phyloP scores from a whole-genome alignment of 805 yeast species.

The Blastobotrys attinorum region DNA sequence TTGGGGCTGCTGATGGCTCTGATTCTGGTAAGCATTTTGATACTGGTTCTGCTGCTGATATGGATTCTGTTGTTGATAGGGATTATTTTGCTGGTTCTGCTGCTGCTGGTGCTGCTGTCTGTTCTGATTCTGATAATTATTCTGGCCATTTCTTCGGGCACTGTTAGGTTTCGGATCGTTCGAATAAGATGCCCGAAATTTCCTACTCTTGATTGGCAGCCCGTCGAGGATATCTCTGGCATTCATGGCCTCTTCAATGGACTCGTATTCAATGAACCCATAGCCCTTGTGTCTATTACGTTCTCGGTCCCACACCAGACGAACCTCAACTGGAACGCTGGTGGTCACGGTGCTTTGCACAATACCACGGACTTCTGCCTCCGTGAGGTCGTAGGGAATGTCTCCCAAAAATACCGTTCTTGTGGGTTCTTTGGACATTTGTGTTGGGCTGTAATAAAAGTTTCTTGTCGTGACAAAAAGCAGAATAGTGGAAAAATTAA shows the following conservation, averaged over 20 bases:
- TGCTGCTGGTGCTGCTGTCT: not conserved
- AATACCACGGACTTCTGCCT: constrained; percentile 20
- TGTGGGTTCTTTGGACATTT: constrained; percentile 10
- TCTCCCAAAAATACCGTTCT: constrained; percentile 21
- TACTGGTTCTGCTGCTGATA: too few species aligned
- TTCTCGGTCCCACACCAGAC: constrained; percentile 19
- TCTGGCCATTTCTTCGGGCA: not conserved
- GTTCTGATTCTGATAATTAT: constrained; percentile 1
- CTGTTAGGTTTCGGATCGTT: constrained; percentile 6
- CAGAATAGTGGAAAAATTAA: too few species aligned
- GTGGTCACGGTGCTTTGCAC: constrained; percentile 1
- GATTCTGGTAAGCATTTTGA: not conserved
- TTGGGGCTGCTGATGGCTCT: not conserved
- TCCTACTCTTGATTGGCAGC: constrained; percentile 13
- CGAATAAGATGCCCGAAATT: constrained; percentile 20
- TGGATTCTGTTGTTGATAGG: not conserved
- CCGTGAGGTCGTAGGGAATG: constrained; percentile 21
- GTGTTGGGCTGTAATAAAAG: not conserved
- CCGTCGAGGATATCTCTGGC: constrained; percentile 17
- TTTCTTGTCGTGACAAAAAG: not conserved
- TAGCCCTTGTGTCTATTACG: constrained; percentile 18
- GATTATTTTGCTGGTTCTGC: not conserved
- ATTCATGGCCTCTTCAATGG: constrained; percentile 13
- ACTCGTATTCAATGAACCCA: constrained; percentile 20
- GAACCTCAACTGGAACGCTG: constrained; percentile 6